Conservation (phyloP, 2,329 filamentous ascomycete species). For the Calonectria montana region DNA sequence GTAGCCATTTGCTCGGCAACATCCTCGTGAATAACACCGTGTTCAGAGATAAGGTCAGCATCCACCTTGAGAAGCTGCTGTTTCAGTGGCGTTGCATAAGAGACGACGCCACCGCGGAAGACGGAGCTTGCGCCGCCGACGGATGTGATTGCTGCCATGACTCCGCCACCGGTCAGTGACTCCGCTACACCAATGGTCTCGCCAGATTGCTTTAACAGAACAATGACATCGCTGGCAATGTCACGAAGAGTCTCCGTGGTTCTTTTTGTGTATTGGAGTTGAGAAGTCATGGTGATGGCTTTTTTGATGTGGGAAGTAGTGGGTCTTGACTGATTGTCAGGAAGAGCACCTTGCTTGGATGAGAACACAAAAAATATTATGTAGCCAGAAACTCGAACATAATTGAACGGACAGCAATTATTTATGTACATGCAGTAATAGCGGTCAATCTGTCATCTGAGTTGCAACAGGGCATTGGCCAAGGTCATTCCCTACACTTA, state of each 20-base stretch:
- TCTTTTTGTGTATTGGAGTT: neutral
- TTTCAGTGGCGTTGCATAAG: slow-evolving; percentile 47
- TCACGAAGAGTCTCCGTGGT: slow-evolving; percentile 25
- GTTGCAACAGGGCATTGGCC: no score
- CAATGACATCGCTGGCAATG: slow-evolving; percentile 30
- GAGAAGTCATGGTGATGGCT: slow-evolving; percentile 13
- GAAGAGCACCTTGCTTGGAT: no score
- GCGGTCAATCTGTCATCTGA: no score
- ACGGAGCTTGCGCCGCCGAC: slow-evolving; percentile 45
- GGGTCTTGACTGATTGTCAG: neutral
- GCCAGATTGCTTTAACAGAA: slow-evolving; percentile 32
- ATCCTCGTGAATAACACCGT: slow-evolving; percentile 30
- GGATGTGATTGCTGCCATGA: slow-evolving; percentile 47
- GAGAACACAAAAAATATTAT: no score
- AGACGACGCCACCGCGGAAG: slow-evolving; percentile 49
- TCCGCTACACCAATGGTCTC: slow-evolving; percentile 45
- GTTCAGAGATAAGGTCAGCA: slow-evolving; percentile 16
- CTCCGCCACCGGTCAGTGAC: slow-evolving; percentile 46
- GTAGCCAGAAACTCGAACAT: no score
- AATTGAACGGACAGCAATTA: no score
- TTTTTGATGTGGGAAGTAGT: neutral
- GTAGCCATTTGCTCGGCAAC: slow-evolving; percentile 36
- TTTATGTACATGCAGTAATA: no score
- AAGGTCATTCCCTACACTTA: no score
- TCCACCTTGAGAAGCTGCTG: slow-evolving; percentile 39